Base-by-base conservation (phyloP, 129 eudicot genomes). In the Silybum marianum region DNA sequence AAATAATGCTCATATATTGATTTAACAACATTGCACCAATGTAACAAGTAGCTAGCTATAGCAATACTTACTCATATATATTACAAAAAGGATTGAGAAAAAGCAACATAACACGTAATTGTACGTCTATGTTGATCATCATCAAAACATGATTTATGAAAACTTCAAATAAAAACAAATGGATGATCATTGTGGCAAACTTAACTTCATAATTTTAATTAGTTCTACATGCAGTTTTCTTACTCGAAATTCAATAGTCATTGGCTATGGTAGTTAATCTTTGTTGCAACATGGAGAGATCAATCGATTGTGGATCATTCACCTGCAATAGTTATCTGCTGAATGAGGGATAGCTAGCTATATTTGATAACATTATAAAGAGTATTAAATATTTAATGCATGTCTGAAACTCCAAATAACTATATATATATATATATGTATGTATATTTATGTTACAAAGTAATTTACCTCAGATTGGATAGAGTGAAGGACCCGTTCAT, bases 401-500 rank as follows among this genome's bases (percentile, higher is more conserved):
- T 66, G 79, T 16, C 63, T 51, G 6, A 81, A 74, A 63, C 65
- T 65, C 13, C 18, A 2, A 28, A 68, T n/a, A 75, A 66, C n/a
- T 48, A 28, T 58, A 16, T 32, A 0, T 48, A 28, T n/a, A n/a
- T n/a, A n/a, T n/a, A n/a, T n/a, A n/a, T n/a, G n/a, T n/a, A n/a
- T n/a, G n/a, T 48, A 28, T 58, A 16, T 32, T 0, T 48, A 28
- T 67, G 69, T 81, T 23, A 23, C n/a, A 13, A 25, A 69, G 25
- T 69, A 34, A 58, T 11, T 12, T 88, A 91, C 92, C 97, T 91
- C 87, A 23, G 84, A 46, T 54, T 84, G 90, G 71, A 91, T 79
- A 48, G 82, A 89, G 73, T 88, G 87, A 74, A 88, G 65, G 9
- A 85, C 69, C 58, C 86, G 72, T 13, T 79, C 71, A 72, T 83